Evolutionary conservation across 108 stramenopile genomes (phyloP).

Genomic region (Nannochloropsis gaditana): DNA sequence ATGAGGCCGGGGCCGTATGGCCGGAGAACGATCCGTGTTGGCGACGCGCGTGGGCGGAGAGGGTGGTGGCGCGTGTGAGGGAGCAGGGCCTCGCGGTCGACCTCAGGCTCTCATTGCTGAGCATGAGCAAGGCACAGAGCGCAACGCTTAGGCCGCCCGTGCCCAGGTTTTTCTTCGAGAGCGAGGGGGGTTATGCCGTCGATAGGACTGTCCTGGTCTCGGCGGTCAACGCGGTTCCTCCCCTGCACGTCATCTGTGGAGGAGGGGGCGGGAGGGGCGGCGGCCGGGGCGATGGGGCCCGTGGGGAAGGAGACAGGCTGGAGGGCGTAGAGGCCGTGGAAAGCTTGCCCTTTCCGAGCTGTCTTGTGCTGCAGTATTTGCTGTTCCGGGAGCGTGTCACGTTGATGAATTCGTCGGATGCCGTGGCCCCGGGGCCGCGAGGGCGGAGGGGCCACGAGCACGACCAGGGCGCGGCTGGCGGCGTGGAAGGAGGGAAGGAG

Average conservation of each 20-base stretch:
- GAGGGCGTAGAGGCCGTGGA: not conserved
- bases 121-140: conserved; percentile 16
- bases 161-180: not conserved
- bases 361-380: not conserved
- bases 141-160: not conserved
- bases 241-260: not conserved
- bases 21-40: not conserved
- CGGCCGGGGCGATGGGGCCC: not conserved
- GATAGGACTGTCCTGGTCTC: not conserved
- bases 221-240: not conserved
- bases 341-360: not conserved
- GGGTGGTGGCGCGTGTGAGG: not conserved
- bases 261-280: not conserved
- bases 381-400: conserved; percentile 4
- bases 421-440: too few species aligned
- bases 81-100: not conserved
- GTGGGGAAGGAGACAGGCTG: too few species aligned
- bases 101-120: not conserved
- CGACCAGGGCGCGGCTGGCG: not conserved
- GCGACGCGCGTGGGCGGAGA: not conserved
- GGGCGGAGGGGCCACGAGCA: too few species aligned
- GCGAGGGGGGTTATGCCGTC: not conserved
- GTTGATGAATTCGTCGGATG: not conserved
- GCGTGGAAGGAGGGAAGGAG: not conserved
- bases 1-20: not conserved